These are phyloP conservation scores for Backusella sp. DNA, from an alignment of 192 early-diverging fungal species.

Conservation along the genomic window DNA sequence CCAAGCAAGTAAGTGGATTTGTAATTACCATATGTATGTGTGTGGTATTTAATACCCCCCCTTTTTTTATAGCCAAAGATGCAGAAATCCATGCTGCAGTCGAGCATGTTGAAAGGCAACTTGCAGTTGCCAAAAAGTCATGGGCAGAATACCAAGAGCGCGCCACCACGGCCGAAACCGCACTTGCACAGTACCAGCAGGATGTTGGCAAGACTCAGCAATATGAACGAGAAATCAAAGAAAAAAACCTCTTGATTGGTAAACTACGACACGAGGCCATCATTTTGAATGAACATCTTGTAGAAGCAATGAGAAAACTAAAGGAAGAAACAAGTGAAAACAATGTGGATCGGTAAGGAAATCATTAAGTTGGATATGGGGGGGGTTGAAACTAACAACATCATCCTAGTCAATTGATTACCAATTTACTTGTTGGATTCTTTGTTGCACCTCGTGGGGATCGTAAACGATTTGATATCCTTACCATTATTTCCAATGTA, in stretches of 20 bases:
- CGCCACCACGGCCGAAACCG: slow-evolving; percentile 59
- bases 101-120: slow-evolving; percentile 53
- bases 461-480: slow-evolving; percentile 87
- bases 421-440: slow-evolving; percentile 89
- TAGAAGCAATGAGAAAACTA: slow-evolving; percentile 88
- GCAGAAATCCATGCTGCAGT: slow-evolving; percentile 57
- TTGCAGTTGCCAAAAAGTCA: slow-evolving; percentile 37
- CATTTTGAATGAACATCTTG: slow-evolving; percentile 86
- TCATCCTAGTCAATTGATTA: slow-evolving; percentile 70
- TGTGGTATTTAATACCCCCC: too few relatives aligned
- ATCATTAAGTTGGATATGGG: too few relatives aligned
- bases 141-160: slow-evolving; percentile 57
- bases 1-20: slow-evolving; percentile 60
- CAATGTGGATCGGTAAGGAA: slow-evolving; percentile 70
- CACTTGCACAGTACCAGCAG: slow-evolving; percentile 52
- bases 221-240: slow-evolving; percentile 63
- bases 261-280: slow-evolving; percentile 78
- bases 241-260: slow-evolving; percentile 72
- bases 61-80: slow-evolving; percentile 40
- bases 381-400: not conserved
- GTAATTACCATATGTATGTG: not conserved
- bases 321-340: slow-evolving; percentile 77
- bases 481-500: slow-evolving; percentile 87
- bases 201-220: slow-evolving; percentile 51
- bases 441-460: slow-evolving; percentile 83